A percentile compares a stretch with the other conserved stretches of the same genome.
These are phyloP conservation scores for Macroventuria anomochaeta DNA, from an alignment of 2,329 filamentous ascomycete genomes.

Conservation along the genomic window DNA sequence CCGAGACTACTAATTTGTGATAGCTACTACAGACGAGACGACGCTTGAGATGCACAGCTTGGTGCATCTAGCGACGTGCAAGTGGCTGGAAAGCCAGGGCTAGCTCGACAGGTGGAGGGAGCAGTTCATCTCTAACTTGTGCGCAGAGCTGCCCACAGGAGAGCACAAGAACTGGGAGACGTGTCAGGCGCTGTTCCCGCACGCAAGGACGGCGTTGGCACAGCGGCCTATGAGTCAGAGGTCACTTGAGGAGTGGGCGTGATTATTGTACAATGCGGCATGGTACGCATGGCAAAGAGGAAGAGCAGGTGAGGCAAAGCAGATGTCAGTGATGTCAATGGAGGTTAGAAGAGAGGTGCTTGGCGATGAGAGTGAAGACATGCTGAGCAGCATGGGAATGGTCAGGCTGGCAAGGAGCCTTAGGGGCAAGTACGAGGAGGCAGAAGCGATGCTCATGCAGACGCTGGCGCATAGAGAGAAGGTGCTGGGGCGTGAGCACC, in stretches of 20 bases:
- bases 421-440: conserved; percentile 1
- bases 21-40: conserved; percentile 22
- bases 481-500: not conserved
- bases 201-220: conserved; percentile 24
- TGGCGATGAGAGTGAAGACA: not conserved
- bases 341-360: not conserved
- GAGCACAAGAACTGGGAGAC: conserved; percentile 39
- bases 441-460: not conserved
- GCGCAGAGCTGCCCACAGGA: conserved; percentile 31
- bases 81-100: conserved; percentile 20
- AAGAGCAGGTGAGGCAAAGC: not conserved
- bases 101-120: conserved; percentile 39
- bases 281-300: conserved; percentile 1
- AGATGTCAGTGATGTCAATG: not conserved
- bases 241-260: conserved; percentile 2
- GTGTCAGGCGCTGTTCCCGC: conserved; percentile 42
- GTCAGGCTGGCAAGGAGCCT: too few relatives aligned
- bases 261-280: conserved; percentile 9
- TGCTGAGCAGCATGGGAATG: not conserved
- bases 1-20: conserved; percentile 49
- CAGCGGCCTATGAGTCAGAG: not conserved
- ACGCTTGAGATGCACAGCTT: too few relatives aligned
- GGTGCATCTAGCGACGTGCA: conserved; percentile 46
- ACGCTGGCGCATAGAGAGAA: too few relatives aligned
- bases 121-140: conserved; percentile 38